phyloP scores from a whole-genome alignment of 1,284 basidiomycete genomes.

The Anthracocystis panici-leucophaei region DNA sequence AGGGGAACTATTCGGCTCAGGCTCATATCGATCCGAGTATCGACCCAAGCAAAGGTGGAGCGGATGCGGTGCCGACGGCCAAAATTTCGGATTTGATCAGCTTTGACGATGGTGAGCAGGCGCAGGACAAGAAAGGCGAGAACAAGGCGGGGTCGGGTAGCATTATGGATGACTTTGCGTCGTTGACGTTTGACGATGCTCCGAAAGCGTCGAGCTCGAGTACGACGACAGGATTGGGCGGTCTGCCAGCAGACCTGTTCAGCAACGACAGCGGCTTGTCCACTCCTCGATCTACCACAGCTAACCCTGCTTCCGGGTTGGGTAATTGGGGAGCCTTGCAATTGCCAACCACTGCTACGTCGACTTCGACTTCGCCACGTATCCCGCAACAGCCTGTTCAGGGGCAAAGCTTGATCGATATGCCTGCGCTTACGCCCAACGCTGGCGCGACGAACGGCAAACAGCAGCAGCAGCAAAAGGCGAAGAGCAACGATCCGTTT shows the following conservation, averaged over 20 bases:
- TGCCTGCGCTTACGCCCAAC: conserved; percentile 34
- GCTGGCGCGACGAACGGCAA: conserved; percentile 13
- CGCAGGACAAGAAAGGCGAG: background rate
- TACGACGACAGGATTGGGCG: conserved; percentile 19
- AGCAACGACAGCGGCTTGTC: conserved; percentile 31
- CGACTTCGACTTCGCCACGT: conserved; percentile 34
- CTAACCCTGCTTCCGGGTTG: conserved; percentile 36
- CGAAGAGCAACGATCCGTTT: conserved; percentile 58
- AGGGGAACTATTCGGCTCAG: conserved; percentile 81
- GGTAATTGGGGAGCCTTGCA: conserved; percentile 62
- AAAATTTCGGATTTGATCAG: conserved; percentile 66
- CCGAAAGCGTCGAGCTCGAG: conserved; percentile 4
- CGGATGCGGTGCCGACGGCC: conserved; percentile 63
- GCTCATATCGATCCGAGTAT: conserved; percentile 73
- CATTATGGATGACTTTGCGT: conserved; percentile 65
- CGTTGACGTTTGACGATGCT: conserved; percentile 56
- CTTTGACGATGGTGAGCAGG: conserved; percentile 60
- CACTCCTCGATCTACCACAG: conserved; percentile 11
- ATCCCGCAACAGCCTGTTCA: conserved; percentile 18
- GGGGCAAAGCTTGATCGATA: conserved; percentile 12
- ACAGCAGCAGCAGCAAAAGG: conserved; percentile 19
- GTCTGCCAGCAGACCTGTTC: conserved; percentile 47
- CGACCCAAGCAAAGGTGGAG: conserved; percentile 60
- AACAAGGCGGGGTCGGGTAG: background rate
- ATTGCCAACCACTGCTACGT: conserved; percentile 50